These are phyloP conservation scores for Metroxylon sagu DNA, from an alignment of 176 grass and related monocot species.

Conservation along the genomic window DNA sequence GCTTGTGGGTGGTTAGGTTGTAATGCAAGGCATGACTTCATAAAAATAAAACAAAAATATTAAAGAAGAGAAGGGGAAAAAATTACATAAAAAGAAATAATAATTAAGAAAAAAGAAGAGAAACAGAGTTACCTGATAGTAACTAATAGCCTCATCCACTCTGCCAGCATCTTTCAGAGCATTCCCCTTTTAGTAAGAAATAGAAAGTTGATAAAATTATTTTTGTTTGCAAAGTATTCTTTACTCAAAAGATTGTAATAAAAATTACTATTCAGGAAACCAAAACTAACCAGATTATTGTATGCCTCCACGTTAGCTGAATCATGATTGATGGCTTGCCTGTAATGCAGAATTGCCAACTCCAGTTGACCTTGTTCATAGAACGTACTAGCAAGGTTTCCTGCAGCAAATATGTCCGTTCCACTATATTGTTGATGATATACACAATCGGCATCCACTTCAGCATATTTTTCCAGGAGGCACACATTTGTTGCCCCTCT, in stretches of 20 bases:
- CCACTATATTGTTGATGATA: too few species aligned
- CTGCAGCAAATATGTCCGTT: slow-evolving; percentile 46
- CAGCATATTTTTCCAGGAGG: too few species aligned
- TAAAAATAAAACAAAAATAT: slow-evolving; percentile 12
- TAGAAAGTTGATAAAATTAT: too few species aligned
- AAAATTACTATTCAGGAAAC: too few species aligned
- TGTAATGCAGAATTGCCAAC: slow-evolving; percentile 74
- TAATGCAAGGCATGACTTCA: slow-evolving; percentile 67
- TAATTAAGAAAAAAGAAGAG: slow-evolving; percentile 7
- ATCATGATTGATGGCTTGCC: slow-evolving; percentile 65
- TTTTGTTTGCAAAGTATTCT: too few species aligned
- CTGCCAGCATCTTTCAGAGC: slow-evolving; percentile 87
- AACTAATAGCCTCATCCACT: slow-evolving; percentile 87
- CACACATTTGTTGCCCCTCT: too few species aligned
- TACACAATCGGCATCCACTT: too few species aligned
- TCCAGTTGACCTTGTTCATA: slow-evolving; percentile 93
- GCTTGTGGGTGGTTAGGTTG: slow-evolving; percentile 92
- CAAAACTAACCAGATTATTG: slow-evolving; percentile 64
- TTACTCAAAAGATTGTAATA: too few species aligned
- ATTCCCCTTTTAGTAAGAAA: slow-evolving; percentile 48
- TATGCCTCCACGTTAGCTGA: slow-evolving; percentile 71
- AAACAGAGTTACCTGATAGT: slow-evolving; percentile 47
- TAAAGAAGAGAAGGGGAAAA: neutral
- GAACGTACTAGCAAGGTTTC: slow-evolving; percentile 78
- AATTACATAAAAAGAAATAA: slow-evolving; percentile 13